Percentiles rank a stretch among this genome's conserved stretches.
These are phyloP conservation scores for Chalciporus sphaerocephalus DNA, from an alignment of 768 basidiomycete species.

Conservation along the genomic window DNA sequence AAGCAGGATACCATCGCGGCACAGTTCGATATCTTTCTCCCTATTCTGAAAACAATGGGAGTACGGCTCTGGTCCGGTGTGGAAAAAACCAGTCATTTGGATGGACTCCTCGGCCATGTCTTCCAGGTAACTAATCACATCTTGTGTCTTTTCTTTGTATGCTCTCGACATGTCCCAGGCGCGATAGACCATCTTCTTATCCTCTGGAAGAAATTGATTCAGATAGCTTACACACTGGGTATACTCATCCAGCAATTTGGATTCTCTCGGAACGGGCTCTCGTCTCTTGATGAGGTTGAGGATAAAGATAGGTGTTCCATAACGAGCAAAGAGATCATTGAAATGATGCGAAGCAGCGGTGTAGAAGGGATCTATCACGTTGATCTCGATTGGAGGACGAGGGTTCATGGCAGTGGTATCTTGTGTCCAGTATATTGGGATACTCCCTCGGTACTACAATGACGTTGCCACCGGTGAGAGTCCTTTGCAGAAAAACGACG, in stretches of 20 bases:
- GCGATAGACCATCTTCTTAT: constrained; percentile 84
- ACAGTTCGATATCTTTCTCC: constrained; percentile 32
- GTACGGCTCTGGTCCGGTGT: constrained; percentile 84
- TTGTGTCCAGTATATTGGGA: constrained; percentile 96
- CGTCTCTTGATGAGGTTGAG: constrained; percentile 92
- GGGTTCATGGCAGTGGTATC: constrained; percentile 88
- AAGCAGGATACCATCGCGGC: constrained; percentile 67
- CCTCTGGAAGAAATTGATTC: constrained; percentile 89
- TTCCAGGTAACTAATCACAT: constrained; percentile 92
- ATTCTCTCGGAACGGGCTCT: constrained; percentile 77
- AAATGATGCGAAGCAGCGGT: constrained; percentile 92
- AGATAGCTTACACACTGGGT: constrained; percentile 88
- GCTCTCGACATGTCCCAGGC: constrained; percentile 97
- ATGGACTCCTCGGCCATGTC: constrained; percentile 93
- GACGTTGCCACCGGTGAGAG: not conserved
- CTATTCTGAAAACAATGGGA: constrained; percentile 43
- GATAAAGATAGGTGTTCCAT: constrained; percentile 85
- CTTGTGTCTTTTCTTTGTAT: constrained; percentile 92
- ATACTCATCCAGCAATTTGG: constrained; percentile 86
- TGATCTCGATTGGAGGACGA: constrained; percentile 93
- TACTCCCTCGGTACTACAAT: constrained; percentile 84
- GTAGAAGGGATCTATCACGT: constrained; percentile 92
- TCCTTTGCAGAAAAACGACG: constrained; percentile 2
- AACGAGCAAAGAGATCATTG: constrained; percentile 82
- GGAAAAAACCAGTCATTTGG: constrained; percentile 90